phyloP scores from a whole-genome alignment of 768 basidiomycete species.

The Leucocoprinus leucothites region DNA sequence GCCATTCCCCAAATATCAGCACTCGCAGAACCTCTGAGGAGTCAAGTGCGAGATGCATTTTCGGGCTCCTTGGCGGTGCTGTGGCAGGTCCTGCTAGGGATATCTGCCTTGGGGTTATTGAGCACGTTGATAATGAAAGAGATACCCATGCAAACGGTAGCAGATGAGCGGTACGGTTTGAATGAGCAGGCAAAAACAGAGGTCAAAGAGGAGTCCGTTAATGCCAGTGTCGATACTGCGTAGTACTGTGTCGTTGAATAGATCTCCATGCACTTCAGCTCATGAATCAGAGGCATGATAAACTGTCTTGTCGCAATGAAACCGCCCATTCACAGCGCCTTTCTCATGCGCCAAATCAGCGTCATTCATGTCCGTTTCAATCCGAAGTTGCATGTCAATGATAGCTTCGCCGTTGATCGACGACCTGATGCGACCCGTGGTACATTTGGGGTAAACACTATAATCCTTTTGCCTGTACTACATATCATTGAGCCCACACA shows the following conservation, averaged over 20 bases:
- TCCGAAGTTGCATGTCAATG: no score
- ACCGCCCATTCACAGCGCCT: no score
- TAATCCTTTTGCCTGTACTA: no score
- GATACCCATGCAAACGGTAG: slow-evolving; percentile 26
- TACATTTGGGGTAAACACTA: no score
- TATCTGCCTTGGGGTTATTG: slow-evolving; percentile 34
- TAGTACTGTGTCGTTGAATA: neutral
- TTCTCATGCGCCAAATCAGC: no score
- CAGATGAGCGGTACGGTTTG: slow-evolving; percentile 29
- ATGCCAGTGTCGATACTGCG: neutral
- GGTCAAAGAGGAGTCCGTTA: neutral
- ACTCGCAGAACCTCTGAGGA: slow-evolving; percentile 29
- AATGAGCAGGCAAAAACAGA: slow-evolving; percentile 17
- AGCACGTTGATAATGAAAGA: slow-evolving; percentile 30
- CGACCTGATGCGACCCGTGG: no score
- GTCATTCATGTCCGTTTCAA: no score
- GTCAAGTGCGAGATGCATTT: slow-evolving; percentile 39
- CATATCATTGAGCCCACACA: no score
- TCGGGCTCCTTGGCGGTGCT: slow-evolving; percentile 32
- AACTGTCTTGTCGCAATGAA: no score
- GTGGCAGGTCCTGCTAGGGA: slow-evolving; percentile 42
- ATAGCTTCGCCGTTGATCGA: no score
- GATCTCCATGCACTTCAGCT: no score
- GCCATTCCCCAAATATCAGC: slow-evolving; percentile 37
- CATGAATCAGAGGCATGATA: no score